Percentiles rank a stretch among this genome's conserved stretches.
Evolutionary conservation across 768 basidiomycete genomes (phyloP).

Genomic region (Filobasidium wieringae): DNA sequence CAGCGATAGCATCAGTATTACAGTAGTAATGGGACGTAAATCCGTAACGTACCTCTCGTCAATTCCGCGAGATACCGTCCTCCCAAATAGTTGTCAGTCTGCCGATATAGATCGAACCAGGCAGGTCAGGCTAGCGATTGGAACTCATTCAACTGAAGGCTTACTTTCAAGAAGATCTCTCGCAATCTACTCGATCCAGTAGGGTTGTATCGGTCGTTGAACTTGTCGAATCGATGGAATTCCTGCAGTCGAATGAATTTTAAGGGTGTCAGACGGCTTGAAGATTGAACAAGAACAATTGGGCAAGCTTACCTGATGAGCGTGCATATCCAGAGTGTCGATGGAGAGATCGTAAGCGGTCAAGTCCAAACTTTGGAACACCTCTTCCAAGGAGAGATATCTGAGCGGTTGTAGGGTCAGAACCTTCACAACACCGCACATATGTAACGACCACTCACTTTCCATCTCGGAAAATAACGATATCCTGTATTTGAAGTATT

Average conservation of each 20-base stretch:
- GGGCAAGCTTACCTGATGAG: constrained; percentile 74
- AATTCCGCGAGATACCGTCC: constrained; percentile 90
- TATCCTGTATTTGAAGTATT: constrained; percentile 50
- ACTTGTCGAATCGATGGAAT: constrained; percentile 97
- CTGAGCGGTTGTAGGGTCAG: not conserved
- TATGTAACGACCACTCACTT: constrained; percentile 53
- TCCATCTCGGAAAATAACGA: constrained; percentile 90
- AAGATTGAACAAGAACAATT: too few relatives aligned
- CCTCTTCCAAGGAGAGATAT: constrained; percentile 52
- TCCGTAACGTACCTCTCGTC: constrained; percentile 55
- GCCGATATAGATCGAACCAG: not conserved
- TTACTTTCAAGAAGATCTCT: constrained; percentile 81
- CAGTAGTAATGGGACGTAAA: not conserved
- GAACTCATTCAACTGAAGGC: not conserved
- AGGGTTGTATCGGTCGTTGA: constrained; percentile 94
- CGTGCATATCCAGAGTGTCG: constrained; percentile 98
- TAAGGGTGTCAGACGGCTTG: not conserved
- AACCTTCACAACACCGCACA: constrained; percentile 26
- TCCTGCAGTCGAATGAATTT: constrained; percentile 43
- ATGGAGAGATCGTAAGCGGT: constrained; percentile 97
- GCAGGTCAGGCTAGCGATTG: too few relatives aligned
- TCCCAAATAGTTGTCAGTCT: constrained; percentile 82
- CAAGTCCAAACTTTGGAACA: constrained; percentile 89
- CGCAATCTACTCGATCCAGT: constrained; percentile 82
- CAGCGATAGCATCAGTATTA: not conserved